Conservation (phyloP, 2,329 filamentous ascomycete species). For the Paracorniculantispora psalliotae region DNA sequence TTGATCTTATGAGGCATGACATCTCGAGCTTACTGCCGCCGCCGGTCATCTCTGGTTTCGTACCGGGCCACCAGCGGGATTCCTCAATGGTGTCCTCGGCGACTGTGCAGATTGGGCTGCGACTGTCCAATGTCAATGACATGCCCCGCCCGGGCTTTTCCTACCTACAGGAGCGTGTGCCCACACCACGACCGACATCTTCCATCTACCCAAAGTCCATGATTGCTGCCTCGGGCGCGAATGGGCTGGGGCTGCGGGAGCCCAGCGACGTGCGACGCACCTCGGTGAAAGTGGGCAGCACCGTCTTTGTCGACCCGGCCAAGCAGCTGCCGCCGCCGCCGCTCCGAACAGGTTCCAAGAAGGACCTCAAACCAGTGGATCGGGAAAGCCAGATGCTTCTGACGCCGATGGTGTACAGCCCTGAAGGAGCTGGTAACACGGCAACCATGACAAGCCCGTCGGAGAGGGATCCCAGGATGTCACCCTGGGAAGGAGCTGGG, state of each 20-base stretch:
- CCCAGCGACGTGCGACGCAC: background rate
- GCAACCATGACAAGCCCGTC: conserved; percentile 8
- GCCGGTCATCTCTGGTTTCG: conserved; percentile 19
- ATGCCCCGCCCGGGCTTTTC: conserved; percentile 30
- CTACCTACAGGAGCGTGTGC: background rate
- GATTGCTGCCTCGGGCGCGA: background rate
- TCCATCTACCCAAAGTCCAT: conserved; percentile 11
- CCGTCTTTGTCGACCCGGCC: conserved; percentile 5
- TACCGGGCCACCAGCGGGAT: conserved; percentile 42
- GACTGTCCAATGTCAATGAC: conserved; percentile 56
- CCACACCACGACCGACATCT: conserved; percentile 10
- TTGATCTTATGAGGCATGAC: conserved; percentile 2
- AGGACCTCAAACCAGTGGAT: conserved; percentile 15
- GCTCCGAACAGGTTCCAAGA: background rate
- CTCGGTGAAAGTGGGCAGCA: background rate
- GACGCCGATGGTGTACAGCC: conserved; percentile 49
- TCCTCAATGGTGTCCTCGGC: conserved; percentile 61
- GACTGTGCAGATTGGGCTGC: conserved; percentile 66
- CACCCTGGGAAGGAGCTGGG: background rate
- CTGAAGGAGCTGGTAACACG: conserved; percentile 22
- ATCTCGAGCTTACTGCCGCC: conserved; percentile 33
- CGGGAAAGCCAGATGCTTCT: conserved; percentile 35
- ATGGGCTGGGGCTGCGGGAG: background rate
- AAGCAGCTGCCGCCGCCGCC: conserved; percentile 10
- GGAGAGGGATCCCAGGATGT: conserved; percentile 3